Evolutionary conservation across 23 red algal genomes (phyloP), one percentile per base, ranked within the genome.

Genomic region (Gracilariopsis chorda): DNA sequence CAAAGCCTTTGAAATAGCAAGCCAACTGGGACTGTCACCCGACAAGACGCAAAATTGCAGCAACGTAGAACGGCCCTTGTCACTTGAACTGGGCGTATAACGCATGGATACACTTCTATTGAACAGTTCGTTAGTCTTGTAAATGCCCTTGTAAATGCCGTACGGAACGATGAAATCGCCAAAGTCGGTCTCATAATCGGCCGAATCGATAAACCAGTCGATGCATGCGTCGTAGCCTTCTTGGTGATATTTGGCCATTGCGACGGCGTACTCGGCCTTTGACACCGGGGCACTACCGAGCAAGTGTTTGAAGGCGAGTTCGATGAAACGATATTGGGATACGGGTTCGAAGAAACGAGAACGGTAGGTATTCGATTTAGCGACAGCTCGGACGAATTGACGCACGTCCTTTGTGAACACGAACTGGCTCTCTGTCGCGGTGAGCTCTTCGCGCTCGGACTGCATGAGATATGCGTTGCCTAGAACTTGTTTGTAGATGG

Each of bases 251-350:
- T 71, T 80, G 25, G 76, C 83, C 78, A 86, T 85, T 20, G 73
- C 84, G 8, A 65, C 67, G 13, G 57, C 30, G 52, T 76, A 88
- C 42, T 96, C 81, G 0, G 44, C 43, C 37, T 57, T 51, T 51
- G 87, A 82, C 39, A 51, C 58, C 17, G 94, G 82, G 9, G 78
- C 83, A 42, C 94, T 83, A 8, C 88, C 94, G 33, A 96, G 71
- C 24, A 96, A 64, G 75, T 96, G 87, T 82, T 96, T 96, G 59
- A 89, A 96, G 7, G 84, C 87, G 2, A 96, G 61, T 82, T 96
- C 94, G 0, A 92, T 88, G 34, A 88, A 87, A 67, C 94, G 82
- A 72, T 74, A 92, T 51, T 83, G 81, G 43, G 64, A 70, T 17
- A 78, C 83, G 1, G 70, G 47, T 40, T 92, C 82, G 59, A 92